phyloP scores from a whole-genome alignment of 352 stramenopile genomes.

The Phytophthora ohioensis region DNA sequence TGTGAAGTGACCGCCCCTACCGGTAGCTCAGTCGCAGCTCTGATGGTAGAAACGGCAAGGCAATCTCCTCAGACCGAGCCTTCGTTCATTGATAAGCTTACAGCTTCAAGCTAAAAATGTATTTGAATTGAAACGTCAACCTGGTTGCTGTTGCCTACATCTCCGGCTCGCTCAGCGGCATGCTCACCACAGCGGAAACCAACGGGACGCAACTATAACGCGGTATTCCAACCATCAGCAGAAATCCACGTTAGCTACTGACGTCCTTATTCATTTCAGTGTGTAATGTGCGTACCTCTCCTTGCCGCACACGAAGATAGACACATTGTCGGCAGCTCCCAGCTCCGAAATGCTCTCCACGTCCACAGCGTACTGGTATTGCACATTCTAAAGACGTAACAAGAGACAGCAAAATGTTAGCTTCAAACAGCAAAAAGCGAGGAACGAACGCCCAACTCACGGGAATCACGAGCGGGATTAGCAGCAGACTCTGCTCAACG shows the following conservation, averaged over 20 bases:
- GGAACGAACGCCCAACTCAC: conserved; percentile 37
- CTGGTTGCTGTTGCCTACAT: conserved; percentile 35
- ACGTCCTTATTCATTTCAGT: not conserved
- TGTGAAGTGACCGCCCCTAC: no score
- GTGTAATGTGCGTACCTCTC: conserved; percentile 55
- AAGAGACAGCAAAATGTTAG: conserved; percentile 9
- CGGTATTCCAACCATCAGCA: not conserved
- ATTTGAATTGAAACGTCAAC: not conserved
- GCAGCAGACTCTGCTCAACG: conserved; percentile 68
- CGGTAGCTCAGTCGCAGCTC: not conserved
- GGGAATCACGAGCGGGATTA: conserved; percentile 77
- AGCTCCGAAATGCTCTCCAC: conserved; percentile 78
- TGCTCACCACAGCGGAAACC: conserved; percentile 83
- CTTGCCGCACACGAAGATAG: conserved; percentile 86
- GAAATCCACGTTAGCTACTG: conserved; percentile 10
- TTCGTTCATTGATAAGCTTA: not conserved
- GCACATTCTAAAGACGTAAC: conserved; percentile 58
- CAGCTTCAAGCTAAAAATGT: conserved; percentile 4
- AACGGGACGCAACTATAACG: conserved; percentile 74
- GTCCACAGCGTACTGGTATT: conserved; percentile 75
- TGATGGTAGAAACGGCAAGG: not conserved
- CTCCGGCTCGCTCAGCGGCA: conserved; percentile 81
- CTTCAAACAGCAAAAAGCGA: conserved; percentile 14
- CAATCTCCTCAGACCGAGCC: not conserved
- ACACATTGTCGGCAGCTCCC: conserved; percentile 76